Percentiles rank a stretch among this genome's conserved stretches.
Conservation (phyloP, 108 stramenopile species). For the Nitzschia putrida region DNA sequence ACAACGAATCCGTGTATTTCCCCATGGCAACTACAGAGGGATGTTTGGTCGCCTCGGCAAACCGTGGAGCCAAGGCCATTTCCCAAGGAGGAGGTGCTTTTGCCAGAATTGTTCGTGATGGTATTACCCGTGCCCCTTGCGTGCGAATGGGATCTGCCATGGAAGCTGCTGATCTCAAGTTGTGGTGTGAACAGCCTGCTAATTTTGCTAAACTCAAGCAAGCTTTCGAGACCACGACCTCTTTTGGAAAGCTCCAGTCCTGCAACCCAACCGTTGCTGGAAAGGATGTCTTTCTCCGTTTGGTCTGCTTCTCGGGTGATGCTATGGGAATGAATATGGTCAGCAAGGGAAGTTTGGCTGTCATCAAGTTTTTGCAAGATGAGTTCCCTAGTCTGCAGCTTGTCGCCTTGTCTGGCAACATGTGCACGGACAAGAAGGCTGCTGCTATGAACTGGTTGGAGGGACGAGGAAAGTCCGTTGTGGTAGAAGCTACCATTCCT, state of each 20-base stretch:
- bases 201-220: constrained; percentile 83
- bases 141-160: constrained; percentile 82
- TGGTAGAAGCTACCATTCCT: constrained; percentile 92
- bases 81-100: constrained; percentile 75
- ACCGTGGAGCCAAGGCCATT: constrained; percentile 97
- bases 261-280: constrained; percentile 91
- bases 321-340: constrained; percentile 99
- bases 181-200: constrained; percentile 84
- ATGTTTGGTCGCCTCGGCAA: constrained; percentile 94
- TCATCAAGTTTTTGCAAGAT: constrained; percentile 74
- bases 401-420: constrained; percentile 94
- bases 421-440: constrained; percentile 99
- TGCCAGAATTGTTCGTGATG: constrained; percentile 86
- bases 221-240: constrained; percentile 96
- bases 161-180: constrained; percentile 86
- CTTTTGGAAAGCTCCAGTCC: constrained; percentile 85
- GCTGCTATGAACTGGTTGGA: constrained; percentile 98
- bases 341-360: constrained; percentile 91
- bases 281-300: constrained; percentile 91
- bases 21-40: constrained; percentile 99
- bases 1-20: constrained; percentile 86
- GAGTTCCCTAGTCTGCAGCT: constrained; percentile 77
- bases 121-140: constrained; percentile 97
- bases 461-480: constrained; percentile 96
- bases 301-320: constrained; percentile 94